Evolutionary conservation across 2,329 filamentous ascomycete species (phyloP).

Genomic region (Magnaporthales sp.): DNA sequence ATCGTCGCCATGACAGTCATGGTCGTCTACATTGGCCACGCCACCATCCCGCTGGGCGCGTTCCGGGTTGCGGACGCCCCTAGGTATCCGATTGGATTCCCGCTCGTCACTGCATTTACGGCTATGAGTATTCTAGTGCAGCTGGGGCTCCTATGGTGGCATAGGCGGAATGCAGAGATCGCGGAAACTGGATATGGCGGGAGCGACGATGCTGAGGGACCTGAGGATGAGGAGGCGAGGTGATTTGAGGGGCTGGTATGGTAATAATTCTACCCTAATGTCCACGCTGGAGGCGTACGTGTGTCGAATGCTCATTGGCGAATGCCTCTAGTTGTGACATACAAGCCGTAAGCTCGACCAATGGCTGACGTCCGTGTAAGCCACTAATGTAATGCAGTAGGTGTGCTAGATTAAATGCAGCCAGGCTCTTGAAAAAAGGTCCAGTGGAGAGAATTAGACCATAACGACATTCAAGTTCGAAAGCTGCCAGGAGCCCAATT

Average conservation of each 20-base stretch:
- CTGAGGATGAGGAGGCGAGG: background rate
- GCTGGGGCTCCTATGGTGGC: constrained; percentile 22
- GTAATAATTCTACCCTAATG: background rate
- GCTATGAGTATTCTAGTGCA: constrained; percentile 22
- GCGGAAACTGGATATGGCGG: background rate
- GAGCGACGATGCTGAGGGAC: background rate
- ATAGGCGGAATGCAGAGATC: constrained; percentile 13
- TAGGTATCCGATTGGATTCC: constrained; percentile 26
- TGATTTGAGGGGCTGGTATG: too few species aligned
- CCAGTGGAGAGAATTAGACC: background rate
- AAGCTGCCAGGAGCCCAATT: background rate
- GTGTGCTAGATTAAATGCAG: background rate
- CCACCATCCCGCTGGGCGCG: constrained; percentile 26
- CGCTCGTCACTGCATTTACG: constrained; percentile 22
- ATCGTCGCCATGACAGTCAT: constrained; percentile 27
- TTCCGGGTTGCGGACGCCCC: constrained; percentile 26
- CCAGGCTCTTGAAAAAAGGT: background rate
- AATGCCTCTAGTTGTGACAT: background rate
- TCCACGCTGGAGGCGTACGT: background rate
- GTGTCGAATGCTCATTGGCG: background rate
- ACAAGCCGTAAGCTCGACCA: background rate
- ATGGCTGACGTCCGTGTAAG: background rate
- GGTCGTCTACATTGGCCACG: constrained; percentile 27
- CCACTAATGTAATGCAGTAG: background rate
- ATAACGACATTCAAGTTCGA: too few species aligned